These are phyloP conservation scores for Rubia tinctorum DNA, from an alignment of 305 asterid species.

Conservation along the genomic window DNA sequence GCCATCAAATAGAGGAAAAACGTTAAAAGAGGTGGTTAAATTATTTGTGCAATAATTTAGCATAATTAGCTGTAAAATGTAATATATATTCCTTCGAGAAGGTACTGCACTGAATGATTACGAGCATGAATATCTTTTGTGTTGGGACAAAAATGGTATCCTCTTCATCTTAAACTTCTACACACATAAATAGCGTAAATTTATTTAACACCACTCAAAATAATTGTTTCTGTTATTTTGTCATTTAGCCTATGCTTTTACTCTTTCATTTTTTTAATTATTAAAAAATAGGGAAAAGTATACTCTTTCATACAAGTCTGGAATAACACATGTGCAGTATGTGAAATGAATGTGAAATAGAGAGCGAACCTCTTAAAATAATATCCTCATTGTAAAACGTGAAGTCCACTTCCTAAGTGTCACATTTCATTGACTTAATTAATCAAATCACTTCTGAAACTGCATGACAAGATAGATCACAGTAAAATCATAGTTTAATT, in stretches of 20 bases:
- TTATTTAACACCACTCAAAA: not conserved
- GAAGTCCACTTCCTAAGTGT: not conserved
- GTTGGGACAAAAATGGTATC: not conserved
- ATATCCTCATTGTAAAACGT: not conserved
- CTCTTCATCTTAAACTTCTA: too few species aligned
- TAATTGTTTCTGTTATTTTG: too few species aligned
- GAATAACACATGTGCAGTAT: not conserved
- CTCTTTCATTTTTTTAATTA: not conserved
- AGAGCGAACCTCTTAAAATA: not conserved
- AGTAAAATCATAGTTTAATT: too few species aligned
- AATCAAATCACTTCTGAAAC: not conserved
- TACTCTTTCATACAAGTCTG: too few species aligned
- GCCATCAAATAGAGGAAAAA: not conserved
- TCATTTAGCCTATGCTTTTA: not conserved
- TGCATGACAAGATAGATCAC: too few species aligned
- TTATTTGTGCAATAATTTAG: not conserved
- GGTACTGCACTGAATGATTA: not conserved
- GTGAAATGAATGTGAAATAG: not conserved
- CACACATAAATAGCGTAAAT: not conserved
- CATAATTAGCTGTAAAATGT: not conserved
- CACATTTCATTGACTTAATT: not conserved
- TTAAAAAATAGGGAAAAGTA: too few species aligned
- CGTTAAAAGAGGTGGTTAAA: not conserved
- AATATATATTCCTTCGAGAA: too few species aligned
- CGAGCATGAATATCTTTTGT: not conserved